Evolutionary conservation across 805 yeast genomes (phyloP).

Genomic region (Saturnispora kantuleensis): DNA sequence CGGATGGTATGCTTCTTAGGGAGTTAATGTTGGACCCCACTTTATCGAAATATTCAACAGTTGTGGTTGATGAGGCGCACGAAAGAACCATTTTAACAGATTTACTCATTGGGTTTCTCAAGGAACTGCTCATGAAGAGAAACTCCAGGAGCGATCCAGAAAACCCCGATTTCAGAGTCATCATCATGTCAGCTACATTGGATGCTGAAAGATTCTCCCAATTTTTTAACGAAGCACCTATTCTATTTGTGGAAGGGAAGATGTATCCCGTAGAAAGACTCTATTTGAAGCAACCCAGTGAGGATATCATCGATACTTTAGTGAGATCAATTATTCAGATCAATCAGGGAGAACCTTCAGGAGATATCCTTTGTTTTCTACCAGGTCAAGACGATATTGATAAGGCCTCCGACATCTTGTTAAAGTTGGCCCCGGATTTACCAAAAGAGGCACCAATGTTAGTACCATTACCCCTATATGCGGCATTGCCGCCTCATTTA

Average conservation of each 20-base stretch:
- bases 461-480: conserved; percentile 79
- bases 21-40: conserved; percentile 72
- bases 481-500: conserved; percentile 79
- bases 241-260: conserved; percentile 81
- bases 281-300: conserved; percentile 54
- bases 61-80: conserved; percentile 94
- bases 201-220: conserved; percentile 93
- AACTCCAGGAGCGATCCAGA: conserved; percentile 31
- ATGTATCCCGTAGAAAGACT: conserved; percentile 72
- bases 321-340: conserved; percentile 68
- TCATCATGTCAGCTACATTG: conserved; percentile 94
- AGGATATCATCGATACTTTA: conserved; percentile 76
- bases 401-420: conserved; percentile 56
- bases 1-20: conserved; percentile 95
- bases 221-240: conserved; percentile 75
- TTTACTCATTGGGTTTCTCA: conserved; percentile 78
- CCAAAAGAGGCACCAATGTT: conserved; percentile 69
- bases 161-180: conserved; percentile 42
- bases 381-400: conserved; percentile 99
- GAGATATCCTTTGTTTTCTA: conserved; percentile 85
- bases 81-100: conserved; percentile 92
- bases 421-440: conserved; percentile 50
- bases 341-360: conserved; percentile 69
- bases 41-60: conserved; percentile 57
- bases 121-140: conserved; percentile 42